phyloP scores from a whole-genome alignment of 768 basidiomycete species.

The Serendipita sp. region DNA sequence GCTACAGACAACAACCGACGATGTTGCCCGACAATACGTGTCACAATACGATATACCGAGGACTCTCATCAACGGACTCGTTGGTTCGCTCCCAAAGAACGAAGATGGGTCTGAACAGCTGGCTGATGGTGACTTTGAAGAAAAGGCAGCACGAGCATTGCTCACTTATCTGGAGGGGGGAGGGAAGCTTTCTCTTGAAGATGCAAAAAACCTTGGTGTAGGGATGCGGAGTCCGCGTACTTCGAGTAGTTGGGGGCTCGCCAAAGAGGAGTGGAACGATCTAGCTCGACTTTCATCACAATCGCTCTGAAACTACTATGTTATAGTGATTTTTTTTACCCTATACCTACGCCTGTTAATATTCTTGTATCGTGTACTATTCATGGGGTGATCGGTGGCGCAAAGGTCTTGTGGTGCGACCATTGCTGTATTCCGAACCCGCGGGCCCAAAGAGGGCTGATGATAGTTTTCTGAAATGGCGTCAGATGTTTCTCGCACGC shows the following conservation, averaged over 20 bases:
- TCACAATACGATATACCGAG: not conserved
- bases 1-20: not conserved
- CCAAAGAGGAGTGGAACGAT: conserved; percentile 1
- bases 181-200: not conserved
- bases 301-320: too few species aligned
- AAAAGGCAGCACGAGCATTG: conserved; percentile 4
- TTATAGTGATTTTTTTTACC: not conserved
- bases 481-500: too few species aligned
- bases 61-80: too few species aligned
- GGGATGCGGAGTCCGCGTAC: not conserved
- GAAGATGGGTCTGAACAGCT: not conserved
- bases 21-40: not conserved
- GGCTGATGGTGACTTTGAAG: conserved; percentile 5
- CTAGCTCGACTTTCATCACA: not conserved
- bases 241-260: not conserved
- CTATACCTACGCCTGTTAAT: not conserved
- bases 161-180: conserved; percentile 1
- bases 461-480: too few species aligned
- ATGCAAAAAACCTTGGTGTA: not conserved
- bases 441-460: too few species aligned
- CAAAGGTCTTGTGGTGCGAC: too few species aligned
- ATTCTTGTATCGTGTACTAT: too few species aligned
- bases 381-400: too few species aligned
- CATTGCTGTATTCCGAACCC: too few species aligned
- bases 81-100: not conserved